Evolutionary conservation across 2,329 filamentous ascomycete genomes (phyloP), one percentile per base, ranked within the genome.

Genomic region (Cordyceps javanica): DNA sequence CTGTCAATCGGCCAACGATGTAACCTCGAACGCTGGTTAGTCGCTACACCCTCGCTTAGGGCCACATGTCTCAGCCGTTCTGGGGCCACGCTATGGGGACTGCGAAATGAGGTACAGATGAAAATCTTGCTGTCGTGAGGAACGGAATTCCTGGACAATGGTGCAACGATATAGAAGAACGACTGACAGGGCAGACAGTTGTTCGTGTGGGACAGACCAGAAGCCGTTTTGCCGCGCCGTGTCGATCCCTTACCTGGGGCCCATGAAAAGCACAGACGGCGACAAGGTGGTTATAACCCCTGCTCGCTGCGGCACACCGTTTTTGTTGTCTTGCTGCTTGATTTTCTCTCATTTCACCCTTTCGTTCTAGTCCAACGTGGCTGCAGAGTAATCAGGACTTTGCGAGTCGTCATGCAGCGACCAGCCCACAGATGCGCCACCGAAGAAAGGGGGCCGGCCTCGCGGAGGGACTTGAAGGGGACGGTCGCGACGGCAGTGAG

Each of bases 321-420:
- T 54, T 36, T 6, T 34, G 51, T 34, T 53, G 50, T 53, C 51
- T 44, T 42, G 38, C 28, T 44, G 51, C 39, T 54, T 44, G 51
- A 44, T 36, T 34, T 45, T 54, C 21, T 2, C 51, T 54, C 51
- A 54, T 54, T 45, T 54, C 23, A 38, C 16, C 21, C 19, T 44
- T 25, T n/a, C 23, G 30, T 23, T 36, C 8, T n/a, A 9, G n/a
- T 16, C 5, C 10, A 8, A 13, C 26, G 39, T 14, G 38, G 50
- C 25, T 28, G 38, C 28, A 42, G 51, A 34, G 14, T 19, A 54
- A 54, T 13, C 28, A 34, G 23, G 28, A n/a, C 28, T 21, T 45
- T 16, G 14, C 19, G 21, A 36, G 51, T 45, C 51, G 39, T 23
- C 21, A 25, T 54, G 51, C 39, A 28, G 39, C 19, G 21, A n/a